Evolutionary conservation across 768 basidiomycete genomes (phyloP).

Genomic region (Mycena albidolilacea): DNA sequence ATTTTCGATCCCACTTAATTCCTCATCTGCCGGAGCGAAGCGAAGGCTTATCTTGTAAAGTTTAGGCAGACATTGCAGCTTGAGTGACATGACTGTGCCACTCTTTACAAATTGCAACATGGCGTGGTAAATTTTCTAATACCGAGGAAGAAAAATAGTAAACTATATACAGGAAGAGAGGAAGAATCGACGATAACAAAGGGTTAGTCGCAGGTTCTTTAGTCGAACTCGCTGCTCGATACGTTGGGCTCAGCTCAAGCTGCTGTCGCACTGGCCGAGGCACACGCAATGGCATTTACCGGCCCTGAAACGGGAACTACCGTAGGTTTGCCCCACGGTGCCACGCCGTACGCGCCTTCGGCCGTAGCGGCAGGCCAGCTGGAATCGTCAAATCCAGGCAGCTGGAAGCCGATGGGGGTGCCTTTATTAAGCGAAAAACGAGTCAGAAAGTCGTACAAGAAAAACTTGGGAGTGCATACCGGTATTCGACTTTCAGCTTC

Average conservation of each 20-base stretch:
- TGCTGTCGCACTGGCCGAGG: background rate
- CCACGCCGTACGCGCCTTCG: conserved; percentile 37
- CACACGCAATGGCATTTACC: conserved; percentile 10
- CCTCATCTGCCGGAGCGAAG: no score
- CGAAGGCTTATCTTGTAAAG: no score
- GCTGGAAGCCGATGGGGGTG: conserved; percentile 29
- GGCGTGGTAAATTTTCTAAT: no score
- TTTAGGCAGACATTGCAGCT: no score
- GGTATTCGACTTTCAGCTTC: conserved; percentile 43
- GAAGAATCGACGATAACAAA: no score
- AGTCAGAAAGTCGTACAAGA: background rate
- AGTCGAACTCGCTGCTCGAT: no score
- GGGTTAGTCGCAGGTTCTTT: no score
- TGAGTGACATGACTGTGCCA: no score
- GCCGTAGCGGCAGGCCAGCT: conserved; percentile 42
- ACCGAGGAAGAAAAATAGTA: no score
- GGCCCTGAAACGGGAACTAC: background rate
- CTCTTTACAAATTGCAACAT: no score
- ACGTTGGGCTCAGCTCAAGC: background rate
- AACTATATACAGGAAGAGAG: no score
- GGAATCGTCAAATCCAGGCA: conserved; percentile 40
- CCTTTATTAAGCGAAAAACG: background rate
- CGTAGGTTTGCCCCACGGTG: conserved; percentile 43
- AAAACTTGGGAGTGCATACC: background rate
- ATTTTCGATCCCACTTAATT: no score